Evolutionary conservation across 176 grass and related monocot species (phyloP), one percentile per base, ranked within the genome.

Genomic region (Elymus sibiricus): DNA sequence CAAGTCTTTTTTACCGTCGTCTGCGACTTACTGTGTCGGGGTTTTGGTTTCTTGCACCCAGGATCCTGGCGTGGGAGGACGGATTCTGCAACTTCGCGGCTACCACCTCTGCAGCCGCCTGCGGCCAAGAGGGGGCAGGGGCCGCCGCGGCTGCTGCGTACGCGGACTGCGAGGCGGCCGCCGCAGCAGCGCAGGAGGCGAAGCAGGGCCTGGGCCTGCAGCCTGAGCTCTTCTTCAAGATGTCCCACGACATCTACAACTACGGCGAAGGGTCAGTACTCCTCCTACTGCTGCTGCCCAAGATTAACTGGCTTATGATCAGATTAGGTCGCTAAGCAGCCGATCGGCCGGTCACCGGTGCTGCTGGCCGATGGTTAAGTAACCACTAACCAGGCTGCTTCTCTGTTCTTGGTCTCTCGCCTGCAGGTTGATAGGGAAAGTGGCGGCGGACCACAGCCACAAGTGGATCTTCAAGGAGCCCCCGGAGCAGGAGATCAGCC

Each of bases 191-290:
- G 49, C 70, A 88, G 79, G 68, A 91, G 31, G 74, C 9, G 31
- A 86, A 70, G 90, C 38, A 72, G 25, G 89, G 88, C 43, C 53
- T 58, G 53, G 53, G 53, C 53, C 94, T 99, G 59, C 94, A 96
- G 78, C 97, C 97, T 6, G 97, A 96, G 86, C 97, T 99, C 35
- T 99, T 99, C 90, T 96, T 99, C 92, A 99, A 99, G 80, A 96
- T 99, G 97, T 99, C 97, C 5, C 92, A 99, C 64, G 97, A 99
- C 86, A 94, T 99, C 84, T 99, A 99, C 92, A 99, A 99, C 94
- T 97, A 96, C 51, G 97, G 97, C 58, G 94, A 97, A 94, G 92
- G 92, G 97, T 70, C 58, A 43, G n/a, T 27, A 38, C 22, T 12
- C 11, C 51, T 21, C 10, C 15, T 11, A 51, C 4, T 42, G 1